Evolutionary conservation across 2,329 filamentous ascomycete species (phyloP).

Genomic region (Colletotrichum incanum): DNA sequence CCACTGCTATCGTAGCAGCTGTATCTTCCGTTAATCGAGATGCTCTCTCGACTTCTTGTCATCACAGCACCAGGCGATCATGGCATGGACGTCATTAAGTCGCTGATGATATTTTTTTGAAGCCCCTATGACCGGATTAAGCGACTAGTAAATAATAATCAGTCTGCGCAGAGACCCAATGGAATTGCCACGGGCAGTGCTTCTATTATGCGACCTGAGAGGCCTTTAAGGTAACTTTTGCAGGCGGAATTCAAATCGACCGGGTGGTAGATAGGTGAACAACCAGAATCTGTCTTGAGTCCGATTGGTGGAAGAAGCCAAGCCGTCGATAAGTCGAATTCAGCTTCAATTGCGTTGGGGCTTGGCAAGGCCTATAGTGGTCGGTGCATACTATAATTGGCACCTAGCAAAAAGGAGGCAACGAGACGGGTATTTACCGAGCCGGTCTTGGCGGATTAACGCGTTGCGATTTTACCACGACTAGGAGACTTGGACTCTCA

Average conservation of each 20-base stretch:
- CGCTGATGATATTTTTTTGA: no score
- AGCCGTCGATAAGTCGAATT: not conserved
- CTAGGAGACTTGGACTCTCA: not conserved
- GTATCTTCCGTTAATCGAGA: no score
- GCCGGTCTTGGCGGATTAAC: conserved; percentile 7
- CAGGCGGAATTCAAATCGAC: not conserved
- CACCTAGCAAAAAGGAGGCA: not conserved
- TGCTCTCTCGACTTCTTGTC: no score
- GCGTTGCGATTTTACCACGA: conserved; percentile 6
- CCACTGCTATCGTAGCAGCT: no score
- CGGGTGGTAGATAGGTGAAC: not conserved
- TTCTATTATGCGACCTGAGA: no score
- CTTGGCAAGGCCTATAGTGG: conserved; percentile 1
- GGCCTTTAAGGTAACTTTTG: no score
- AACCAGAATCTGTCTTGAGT: not conserved
- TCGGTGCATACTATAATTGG: not conserved
- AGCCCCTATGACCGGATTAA: no score
- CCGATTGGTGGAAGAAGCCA: conserved; percentile 27
- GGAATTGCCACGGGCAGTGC: no score
- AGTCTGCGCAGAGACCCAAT: no score
- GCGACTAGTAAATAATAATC: no score
- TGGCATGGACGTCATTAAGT: no score
- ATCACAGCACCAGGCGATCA: no score
- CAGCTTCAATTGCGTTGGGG: not conserved
- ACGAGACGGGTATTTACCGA: not conserved